Conservation (phyloP, 2,329 filamentous ascomycete species). For the Fulvia fulva region DNA sequence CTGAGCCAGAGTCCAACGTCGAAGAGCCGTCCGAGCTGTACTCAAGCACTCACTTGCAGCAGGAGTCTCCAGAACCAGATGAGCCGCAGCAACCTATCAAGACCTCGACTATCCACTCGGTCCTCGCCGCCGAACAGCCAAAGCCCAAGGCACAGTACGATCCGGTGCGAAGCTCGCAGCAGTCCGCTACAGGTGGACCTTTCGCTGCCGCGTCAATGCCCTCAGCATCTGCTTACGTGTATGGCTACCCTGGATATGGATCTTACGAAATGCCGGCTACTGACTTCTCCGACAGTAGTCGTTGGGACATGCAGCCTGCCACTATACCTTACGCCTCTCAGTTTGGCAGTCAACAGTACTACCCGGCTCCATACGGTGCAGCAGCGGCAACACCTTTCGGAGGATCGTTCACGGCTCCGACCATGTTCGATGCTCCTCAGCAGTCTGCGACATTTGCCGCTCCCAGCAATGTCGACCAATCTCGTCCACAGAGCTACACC, state of each 20-base stretch:
- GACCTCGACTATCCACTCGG: not conserved
- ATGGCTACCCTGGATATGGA: constrained; percentile 11
- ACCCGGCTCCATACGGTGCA: not conserved
- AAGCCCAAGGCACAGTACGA: constrained; percentile 25
- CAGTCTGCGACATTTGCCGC: not conserved
- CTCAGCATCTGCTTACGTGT: constrained; percentile 14
- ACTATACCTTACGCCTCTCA: not conserved
- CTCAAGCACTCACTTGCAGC: not conserved
- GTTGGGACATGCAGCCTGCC: constrained; percentile 21
- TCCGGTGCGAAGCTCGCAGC: constrained; percentile 24
- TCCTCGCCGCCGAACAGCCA: not conserved
- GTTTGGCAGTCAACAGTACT: not conserved
- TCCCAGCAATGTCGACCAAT: not conserved
- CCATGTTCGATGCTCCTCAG: not conserved
- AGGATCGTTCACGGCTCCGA: constrained; percentile 1
- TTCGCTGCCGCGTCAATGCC: not conserved
- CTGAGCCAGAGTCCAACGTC: not conserved
- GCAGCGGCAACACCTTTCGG: not conserved
- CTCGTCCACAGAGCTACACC: not conserved
- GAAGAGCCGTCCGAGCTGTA: not conserved
- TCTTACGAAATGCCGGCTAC: constrained; percentile 12
- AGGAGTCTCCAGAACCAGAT: not conserved
- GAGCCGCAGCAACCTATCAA: not conserved
- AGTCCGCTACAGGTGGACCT: not conserved
- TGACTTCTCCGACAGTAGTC: constrained; percentile 21